Base-by-base conservation (phyloP, 2,329 filamentous ascomycete genomes). In the Colletotrichum salicis region DNA sequence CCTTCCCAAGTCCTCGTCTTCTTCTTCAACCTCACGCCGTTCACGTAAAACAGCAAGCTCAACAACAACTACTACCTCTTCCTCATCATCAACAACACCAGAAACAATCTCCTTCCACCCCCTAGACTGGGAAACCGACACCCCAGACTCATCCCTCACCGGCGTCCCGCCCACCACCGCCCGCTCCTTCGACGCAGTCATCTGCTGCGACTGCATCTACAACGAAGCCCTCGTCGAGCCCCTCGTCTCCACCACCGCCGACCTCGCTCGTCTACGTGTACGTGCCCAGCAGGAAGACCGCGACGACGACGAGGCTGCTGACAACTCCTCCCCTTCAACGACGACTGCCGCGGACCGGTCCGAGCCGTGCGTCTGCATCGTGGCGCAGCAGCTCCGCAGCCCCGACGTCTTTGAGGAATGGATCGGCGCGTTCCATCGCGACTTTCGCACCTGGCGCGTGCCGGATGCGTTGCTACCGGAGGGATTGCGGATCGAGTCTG, bases 151-250 rank as follows among this genome's bases (percentile, higher is more conserved):
- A 11, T 76, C 76, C 2, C 79, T 89, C 35, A 83, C 83, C 1
- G 79, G 82, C 12, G 37, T 41, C 1, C 37, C 37, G 11, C 79
- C 79, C 15, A 72, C 75, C 19, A 74, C 64, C 48, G 77, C 73
- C 56, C 78, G 76, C 77, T 86, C 87, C 69, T 92, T 96, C 75
- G 93, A 97, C 77, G 82, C 91, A 15, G 85, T 98, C 12, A 80
- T 98, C 45, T 94, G 95, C 4, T 97, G 94, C 78, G 96, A 99
- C 81, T 98, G 95, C 81, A 92, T 99, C 76, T 99, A 97, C 85
- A 99, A 98, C 82, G 94, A 97, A 75, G 89, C 93, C 2, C 88
- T 98, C 3, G 89, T 98, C 29, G 84, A 89, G 55, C 94, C 95
- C 0, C 89, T 98, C 60, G 93, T 96, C n/a, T 89, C 92, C 76